These are phyloP conservation scores for Phaeosphaeriaceae sp. DNA, from an alignment of 2,329 filamentous ascomycete species.

Conservation along the genomic window DNA sequence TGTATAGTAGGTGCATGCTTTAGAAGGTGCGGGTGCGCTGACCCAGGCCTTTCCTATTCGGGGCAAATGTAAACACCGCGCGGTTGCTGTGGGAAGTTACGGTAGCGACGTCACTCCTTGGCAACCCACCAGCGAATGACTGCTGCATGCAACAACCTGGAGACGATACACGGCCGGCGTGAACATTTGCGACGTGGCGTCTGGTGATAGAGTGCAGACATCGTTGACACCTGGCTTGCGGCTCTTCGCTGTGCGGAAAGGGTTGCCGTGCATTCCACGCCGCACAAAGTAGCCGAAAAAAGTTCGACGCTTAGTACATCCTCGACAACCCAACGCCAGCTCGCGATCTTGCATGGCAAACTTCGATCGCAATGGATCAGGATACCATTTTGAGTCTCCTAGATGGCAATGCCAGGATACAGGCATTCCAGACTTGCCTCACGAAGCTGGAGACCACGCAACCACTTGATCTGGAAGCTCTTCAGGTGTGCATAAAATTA, in stretches of 20 bases:
- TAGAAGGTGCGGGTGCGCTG: conserved; percentile 9
- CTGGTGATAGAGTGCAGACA: conserved; percentile 8
- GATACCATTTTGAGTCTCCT: conserved; percentile 31
- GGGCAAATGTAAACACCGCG: conserved; percentile 39
- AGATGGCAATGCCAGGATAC: conserved; percentile 23
- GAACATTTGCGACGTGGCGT: conserved; percentile 19
- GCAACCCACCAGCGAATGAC: conserved; percentile 26
- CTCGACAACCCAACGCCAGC: neutral
- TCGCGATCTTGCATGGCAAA: neutral
- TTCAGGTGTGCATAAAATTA: conserved; percentile 29
- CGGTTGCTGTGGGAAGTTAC: conserved; percentile 27
- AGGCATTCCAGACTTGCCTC: conserved; percentile 33
- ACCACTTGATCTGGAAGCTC: conserved; percentile 25
- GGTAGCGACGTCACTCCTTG: conserved; percentile 38
- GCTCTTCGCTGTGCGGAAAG: conserved; percentile 5
- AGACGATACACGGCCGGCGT: conserved; percentile 2
- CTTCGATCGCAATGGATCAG: conserved; percentile 10
- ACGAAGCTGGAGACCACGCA: conserved; percentile 20
- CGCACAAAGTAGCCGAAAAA: neutral
- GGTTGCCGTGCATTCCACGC: conserved; percentile 24
- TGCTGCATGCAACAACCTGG: conserved; percentile 23
- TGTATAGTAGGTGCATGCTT: conserved; percentile 42
- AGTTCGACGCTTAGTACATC: neutral
- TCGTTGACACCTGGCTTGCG: conserved; percentile 4
- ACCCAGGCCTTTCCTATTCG: conserved; percentile 31